Conservation (phyloP, 352 stramenopile genomes). For the Pythium inflatum region DNA sequence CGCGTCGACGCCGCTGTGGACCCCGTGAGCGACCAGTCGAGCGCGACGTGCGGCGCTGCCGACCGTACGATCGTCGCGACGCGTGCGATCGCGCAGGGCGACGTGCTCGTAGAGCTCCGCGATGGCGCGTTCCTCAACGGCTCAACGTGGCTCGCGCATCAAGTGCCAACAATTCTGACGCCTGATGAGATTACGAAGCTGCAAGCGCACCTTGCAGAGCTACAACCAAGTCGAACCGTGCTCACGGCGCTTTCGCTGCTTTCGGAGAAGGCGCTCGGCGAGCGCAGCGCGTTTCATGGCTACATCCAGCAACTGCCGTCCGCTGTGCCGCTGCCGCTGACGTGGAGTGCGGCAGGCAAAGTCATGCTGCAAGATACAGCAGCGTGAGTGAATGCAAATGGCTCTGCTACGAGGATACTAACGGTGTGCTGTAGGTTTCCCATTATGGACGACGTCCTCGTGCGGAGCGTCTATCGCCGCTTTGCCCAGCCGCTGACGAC, state of each 20-base stretch:
- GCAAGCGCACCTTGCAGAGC: conserved; percentile 26
- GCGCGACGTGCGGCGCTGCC: conserved; percentile 29
- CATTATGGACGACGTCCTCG: conserved; percentile 60
- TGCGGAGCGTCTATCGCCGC: conserved; percentile 50
- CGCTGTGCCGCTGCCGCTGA: conserved; percentile 53
- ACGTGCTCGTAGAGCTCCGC: conserved; percentile 49
- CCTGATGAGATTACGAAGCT: conserved; percentile 27
- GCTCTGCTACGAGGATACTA: background rate
- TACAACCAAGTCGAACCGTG: conserved; percentile 54
- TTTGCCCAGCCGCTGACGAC: conserved; percentile 42
- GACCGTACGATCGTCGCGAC: conserved; percentile 61
- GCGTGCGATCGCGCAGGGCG: conserved; percentile 32
- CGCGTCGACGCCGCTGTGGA: conserved; percentile 46
- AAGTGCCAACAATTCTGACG: background rate
- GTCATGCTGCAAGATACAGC: conserved; percentile 54
- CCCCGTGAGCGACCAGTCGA: conserved; percentile 35
- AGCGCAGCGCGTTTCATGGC: conserved; percentile 49
- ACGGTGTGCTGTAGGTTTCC: conserved; percentile 34
- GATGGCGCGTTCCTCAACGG: conserved; percentile 52
- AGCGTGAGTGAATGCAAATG: conserved; percentile 33
- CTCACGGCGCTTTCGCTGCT: conserved; percentile 55
- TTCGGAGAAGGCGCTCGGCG: conserved; percentile 39
- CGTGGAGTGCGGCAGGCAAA: conserved; percentile 38
- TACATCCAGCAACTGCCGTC: conserved; percentile 68
- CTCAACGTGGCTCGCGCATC: conserved; percentile 44